Evolutionary conservation across 1,284 basidiomycete genomes (phyloP).

Genomic region (Microbotryum silenes-acaulis): DNA sequence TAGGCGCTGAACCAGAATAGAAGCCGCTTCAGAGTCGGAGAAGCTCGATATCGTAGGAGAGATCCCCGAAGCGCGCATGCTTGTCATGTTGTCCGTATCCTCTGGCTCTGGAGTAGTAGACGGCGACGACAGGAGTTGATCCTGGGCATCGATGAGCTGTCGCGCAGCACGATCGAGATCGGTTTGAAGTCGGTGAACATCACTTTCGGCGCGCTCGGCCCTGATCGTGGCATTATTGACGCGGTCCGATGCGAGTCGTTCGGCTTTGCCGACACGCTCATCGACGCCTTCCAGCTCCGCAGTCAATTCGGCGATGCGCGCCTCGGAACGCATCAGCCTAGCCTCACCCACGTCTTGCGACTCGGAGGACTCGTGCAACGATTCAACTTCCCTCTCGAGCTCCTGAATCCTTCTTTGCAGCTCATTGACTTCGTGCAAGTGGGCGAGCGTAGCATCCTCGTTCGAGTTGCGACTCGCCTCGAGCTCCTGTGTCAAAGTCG

Average conservation of each 20-base stretch:
- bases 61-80: neutral
- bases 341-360: slow-evolving; percentile 6
- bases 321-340: neutral
- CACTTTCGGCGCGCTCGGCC: slow-evolving; percentile 7
- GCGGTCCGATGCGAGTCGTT: neutral
- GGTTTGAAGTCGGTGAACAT: slow-evolving; percentile 3
- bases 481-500: neutral
- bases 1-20: slow-evolving; percentile 16
- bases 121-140: slow-evolving; percentile 10
- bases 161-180: slow-evolving; percentile 15
- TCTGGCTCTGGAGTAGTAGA: neutral
- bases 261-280: neutral
- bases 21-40: neutral
- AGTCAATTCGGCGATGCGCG: neutral
- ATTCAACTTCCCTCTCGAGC: slow-evolving; percentile 13
- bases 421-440: slow-evolving; percentile 9
- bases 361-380: neutral
- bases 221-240: neutral
- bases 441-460: slow-evolving; percentile 8
- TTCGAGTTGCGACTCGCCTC: slow-evolving; percentile 9
- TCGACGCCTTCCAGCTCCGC: neutral
- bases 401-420: slow-evolving; percentile 7
- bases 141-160: slow-evolving; percentile 13
- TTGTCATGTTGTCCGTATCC: too few species aligned
- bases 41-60: slow-evolving; percentile 7